Percentiles rank a stretch among this genome's conserved stretches.
phyloP scores from a whole-genome alignment of 2,329 filamentous ascomycete species.

The Fusarium bulbicola region DNA sequence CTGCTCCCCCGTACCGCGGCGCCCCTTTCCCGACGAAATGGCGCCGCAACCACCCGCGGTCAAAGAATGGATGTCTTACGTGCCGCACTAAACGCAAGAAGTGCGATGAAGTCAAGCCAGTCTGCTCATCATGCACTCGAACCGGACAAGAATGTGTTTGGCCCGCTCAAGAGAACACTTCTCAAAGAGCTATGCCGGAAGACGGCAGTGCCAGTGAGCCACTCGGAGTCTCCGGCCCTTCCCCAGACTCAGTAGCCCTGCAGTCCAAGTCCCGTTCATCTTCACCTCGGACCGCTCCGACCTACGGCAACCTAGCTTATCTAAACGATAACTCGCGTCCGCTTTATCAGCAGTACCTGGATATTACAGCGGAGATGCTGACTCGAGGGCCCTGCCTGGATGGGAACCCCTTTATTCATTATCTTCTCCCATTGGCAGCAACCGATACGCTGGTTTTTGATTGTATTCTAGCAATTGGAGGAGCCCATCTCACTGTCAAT shows the following conservation, averaged over 20 bases:
- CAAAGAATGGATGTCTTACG: slow-evolving; percentile 7
- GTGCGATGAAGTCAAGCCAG: slow-evolving; percentile 13
- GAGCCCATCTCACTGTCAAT: neutral
- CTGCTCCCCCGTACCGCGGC: neutral
- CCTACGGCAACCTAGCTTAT: slow-evolving; percentile 6
- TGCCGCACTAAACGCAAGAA: slow-evolving; percentile 20
- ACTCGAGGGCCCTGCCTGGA: neutral
- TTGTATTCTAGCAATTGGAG: slow-evolving; percentile 11
- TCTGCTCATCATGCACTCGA: neutral
- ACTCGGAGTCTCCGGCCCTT: too few relatives aligned
- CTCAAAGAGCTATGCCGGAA: neutral
- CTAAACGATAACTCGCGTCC: neutral
- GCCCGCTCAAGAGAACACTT: neutral
- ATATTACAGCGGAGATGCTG: neutral
- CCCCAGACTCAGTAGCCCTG: too few relatives aligned
- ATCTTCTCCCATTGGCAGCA: slow-evolving; percentile 3
- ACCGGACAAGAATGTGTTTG: neutral
- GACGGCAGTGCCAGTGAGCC: neutral
- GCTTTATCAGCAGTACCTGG: slow-evolving; percentile 12
- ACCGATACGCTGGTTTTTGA: neutral
- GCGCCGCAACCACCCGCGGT: slow-evolving; percentile 11
- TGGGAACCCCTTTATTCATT: slow-evolving; percentile 11
- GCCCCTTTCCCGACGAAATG: slow-evolving; percentile 13
- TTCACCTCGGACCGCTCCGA: neutral
- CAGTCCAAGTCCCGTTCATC: neutral